Base-by-base conservation (phyloP, 192 early-diverging fungal species). In the Coemansia sp. region DNA sequence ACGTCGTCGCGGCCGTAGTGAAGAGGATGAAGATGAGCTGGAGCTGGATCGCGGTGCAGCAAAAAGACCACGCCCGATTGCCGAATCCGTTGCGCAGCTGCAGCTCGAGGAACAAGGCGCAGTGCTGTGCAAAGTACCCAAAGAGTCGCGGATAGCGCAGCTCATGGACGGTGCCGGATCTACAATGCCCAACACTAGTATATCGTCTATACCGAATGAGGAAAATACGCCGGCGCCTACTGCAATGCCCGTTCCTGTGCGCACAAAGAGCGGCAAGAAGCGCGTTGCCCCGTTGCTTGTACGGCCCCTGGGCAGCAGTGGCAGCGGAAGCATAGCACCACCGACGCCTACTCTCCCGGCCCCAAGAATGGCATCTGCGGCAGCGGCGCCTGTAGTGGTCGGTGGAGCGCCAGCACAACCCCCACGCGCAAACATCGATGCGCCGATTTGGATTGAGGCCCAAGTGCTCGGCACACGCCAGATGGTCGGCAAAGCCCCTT, bases 181-280 rank as follows among this genome's bases (percentile, higher is more conserved):
- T n/a, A 34, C 48, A 23, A 33, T 25, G 15, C 31, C 55, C n/a
- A 31, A 33, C 3, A 3, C 30, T 57, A 30, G 31, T 0, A 0
- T 8, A 31, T 57, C 31, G 4, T n/a, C 55, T 2, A 20, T 29
- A 23, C 2, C 18, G 20, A 9, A 3, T 21, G 30, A 26, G 20
- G 43, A 29, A 1, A 39, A 61, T 10, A 34, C 58, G 9, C 26
- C 40, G 18, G 23, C 35, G 13, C 72, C 82, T 25, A 89, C 91
- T 61, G 74, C 61, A 1, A 86, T 92, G 31, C 87, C 91, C 0
- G 75, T 86, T 16, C 77, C 77, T 0, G 68, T 71, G 45, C 61
- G 72, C 49, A 92, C 90, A 8, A 88, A 88, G 43, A 86, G 90
- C 64, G 95, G 95, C 8, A 90, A 92, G 74, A 93, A 90, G 56